A percentile compares a stretch with the other conserved stretches of the same genome.
Evolutionary conservation across 345 rosid genomes (phyloP).

Genomic region (Jatropha curcas): DNA sequence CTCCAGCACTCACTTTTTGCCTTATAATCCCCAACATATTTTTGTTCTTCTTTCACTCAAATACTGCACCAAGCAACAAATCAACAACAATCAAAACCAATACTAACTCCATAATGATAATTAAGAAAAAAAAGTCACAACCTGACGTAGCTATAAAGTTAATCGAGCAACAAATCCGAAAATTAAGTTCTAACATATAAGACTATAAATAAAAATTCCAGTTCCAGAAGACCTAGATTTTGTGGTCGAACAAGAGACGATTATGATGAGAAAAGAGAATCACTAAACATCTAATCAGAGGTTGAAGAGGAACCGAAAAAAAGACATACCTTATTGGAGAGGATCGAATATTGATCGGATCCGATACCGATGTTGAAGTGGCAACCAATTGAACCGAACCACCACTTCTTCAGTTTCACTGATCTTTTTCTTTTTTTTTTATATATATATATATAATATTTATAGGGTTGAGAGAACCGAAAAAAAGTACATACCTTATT

Average conservation of each 20-base stretch:
- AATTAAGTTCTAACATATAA: background rate
- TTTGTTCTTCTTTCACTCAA: slow-evolving; percentile 13
- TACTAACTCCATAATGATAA: background rate
- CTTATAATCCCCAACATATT: slow-evolving; percentile 65
- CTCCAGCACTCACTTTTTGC: slow-evolving; percentile 49
- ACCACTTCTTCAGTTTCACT: background rate
- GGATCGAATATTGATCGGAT: background rate
- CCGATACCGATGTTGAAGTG: background rate
- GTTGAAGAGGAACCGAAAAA: background rate
- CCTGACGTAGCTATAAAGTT: background rate
- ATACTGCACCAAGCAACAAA: slow-evolving; percentile 10
- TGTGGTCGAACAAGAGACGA: background rate
- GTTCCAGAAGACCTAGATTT: background rate
- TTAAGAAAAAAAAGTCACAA: too few relatives aligned
- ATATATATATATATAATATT: too few relatives aligned
- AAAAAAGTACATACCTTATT: too few relatives aligned
- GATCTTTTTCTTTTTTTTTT: background rate
- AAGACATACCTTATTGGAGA: background rate
- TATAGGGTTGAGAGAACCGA: too few relatives aligned
- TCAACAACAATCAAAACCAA: background rate
- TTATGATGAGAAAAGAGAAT: background rate
- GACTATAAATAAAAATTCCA: too few relatives aligned
- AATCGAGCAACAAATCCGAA: background rate
- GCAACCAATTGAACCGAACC: background rate
- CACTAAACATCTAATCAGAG: background rate